Evolutionary conservation across 75 land plant genomes (phyloP), one percentile per base, ranked within the genome.

Genomic region (Picea sitchensis): DNA sequence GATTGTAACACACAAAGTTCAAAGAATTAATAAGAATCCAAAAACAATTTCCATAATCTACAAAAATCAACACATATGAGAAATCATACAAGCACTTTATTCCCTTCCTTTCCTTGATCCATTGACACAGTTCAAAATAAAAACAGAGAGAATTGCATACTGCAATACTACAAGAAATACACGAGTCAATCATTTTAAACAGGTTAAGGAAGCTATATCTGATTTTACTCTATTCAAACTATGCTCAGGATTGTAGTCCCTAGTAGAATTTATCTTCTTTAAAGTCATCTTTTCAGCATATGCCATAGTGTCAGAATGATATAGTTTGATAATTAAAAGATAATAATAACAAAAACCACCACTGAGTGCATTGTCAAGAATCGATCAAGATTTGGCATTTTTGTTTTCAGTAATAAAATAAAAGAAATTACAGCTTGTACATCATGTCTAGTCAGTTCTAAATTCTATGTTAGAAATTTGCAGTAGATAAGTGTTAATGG

Each of bases 21-120:
- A 71, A 71, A 71, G 44, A 71, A n/a, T 47, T 71, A 12, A 41
- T 71, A 41, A 71, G 73, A 71, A 71, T 20, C 47, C 13, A 71
- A 18, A 71, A 0, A 41, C 12, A 71, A 71, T 44, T 18, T 41
- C 20, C 73, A 71, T 20, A n/a, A 20, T 9, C 20, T 71, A 41
- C 36, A 38, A 44, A 71, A 71, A 17, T 71, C 51, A 71, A 44
- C 23, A 68, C 1, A 71, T 20, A 69, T 32, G 17, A 65, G 69
- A 34, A 65, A 32, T 65, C 38, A 21, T 65, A 38, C 15, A 67
- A 17, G 71, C 36, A 14, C 15, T 32, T 67, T 5, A 34, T 67
- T 26, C 17, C 31, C 36, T 14, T 18, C 41, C 20, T 67, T 34
- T 67, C 71, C 17, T 67, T 67, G 38, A 23, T 67, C 20, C 36